These are phyloP conservation scores for Suillus sp. DNA, from an alignment of 768 basidiomycete species.

Conservation along the genomic window DNA sequence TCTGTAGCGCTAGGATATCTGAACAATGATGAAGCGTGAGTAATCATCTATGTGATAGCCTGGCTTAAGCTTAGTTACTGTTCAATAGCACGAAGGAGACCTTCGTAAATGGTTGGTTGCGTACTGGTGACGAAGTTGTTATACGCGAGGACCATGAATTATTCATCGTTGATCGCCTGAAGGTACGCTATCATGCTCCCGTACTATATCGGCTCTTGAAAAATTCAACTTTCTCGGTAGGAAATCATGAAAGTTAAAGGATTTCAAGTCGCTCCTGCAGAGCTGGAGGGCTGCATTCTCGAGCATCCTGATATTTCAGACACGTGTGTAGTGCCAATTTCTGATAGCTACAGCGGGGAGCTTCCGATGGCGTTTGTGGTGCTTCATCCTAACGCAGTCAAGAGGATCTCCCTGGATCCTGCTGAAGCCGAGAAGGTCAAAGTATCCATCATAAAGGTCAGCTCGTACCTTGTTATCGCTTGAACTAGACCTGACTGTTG, in stretches of 20 bases:
- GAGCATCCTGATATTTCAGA: conserved; percentile 61
- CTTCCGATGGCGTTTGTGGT: conserved; percentile 71
- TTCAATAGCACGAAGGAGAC: conserved; percentile 61
- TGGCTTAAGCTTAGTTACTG: conserved; percentile 1
- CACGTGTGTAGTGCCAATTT: conserved; percentile 64
- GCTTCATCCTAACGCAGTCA: conserved; percentile 44
- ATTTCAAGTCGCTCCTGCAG: conserved; percentile 76
- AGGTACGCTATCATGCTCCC: conserved; percentile 38
- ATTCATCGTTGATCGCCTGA: conserved; percentile 64
- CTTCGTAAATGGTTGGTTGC: conserved; percentile 73
- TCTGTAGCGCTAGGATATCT: conserved; percentile 47
- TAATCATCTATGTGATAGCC: conserved; percentile 13
- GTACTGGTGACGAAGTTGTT: conserved; percentile 66
- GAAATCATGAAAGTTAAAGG: conserved; percentile 72
- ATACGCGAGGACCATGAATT: conserved; percentile 57
- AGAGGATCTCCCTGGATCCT: conserved; percentile 35
- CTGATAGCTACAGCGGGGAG: conserved; percentile 74
- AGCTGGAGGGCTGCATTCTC: conserved; percentile 67
- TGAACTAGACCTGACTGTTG: conserved; percentile 11
- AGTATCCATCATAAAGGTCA: conserved; percentile 50
- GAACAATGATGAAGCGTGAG: conserved; percentile 64
- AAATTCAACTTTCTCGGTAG: conserved; percentile 32
- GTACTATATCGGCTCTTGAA: neutral
- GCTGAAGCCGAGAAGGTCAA: conserved; percentile 39
- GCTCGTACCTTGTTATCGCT: neutral